phyloP scores from a whole-genome alignment of 345 rosid species.

The Pistacia atlantica region DNA sequence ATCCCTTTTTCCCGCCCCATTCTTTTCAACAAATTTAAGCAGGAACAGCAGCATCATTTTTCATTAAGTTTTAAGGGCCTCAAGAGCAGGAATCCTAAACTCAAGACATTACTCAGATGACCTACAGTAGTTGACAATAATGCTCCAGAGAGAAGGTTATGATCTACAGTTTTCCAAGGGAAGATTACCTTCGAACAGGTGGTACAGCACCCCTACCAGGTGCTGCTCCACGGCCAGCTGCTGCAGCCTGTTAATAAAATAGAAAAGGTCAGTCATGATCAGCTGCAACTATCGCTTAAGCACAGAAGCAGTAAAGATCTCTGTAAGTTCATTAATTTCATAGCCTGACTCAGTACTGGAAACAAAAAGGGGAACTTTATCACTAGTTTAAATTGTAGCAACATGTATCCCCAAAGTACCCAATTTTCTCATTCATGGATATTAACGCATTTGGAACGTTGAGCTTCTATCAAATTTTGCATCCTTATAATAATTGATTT shows the following conservation, averaged over 20 bases:
- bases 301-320: not conserved
- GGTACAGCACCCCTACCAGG: slow-evolving; percentile 81
- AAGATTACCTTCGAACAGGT: slow-evolving; percentile 65
- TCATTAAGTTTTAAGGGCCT: not conserved
- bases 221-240: slow-evolving; percentile 77
- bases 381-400: not conserved
- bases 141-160: not conserved
- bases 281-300: not conserved
- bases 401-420: not conserved
- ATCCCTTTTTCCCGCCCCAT: not conserved
- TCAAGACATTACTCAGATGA: slow-evolving; percentile 5
- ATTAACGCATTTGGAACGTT: not conserved
- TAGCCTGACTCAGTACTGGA: not conserved
- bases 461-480: not conserved
- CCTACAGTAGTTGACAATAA: not conserved
- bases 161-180: not conserved
- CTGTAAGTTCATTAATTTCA: not conserved
- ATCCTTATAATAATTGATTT: too few relatives aligned
- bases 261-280: not conserved
- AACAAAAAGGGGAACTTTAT: not conserved
- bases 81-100: not conserved
- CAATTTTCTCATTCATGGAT: not conserved
- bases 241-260: slow-evolving; percentile 53
- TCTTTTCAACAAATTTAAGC: not conserved
- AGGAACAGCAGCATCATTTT: slow-evolving; percentile 8